Conservation (phyloP, 1,139 yeast species). For the Suhomyces chickasaworum region DNA sequence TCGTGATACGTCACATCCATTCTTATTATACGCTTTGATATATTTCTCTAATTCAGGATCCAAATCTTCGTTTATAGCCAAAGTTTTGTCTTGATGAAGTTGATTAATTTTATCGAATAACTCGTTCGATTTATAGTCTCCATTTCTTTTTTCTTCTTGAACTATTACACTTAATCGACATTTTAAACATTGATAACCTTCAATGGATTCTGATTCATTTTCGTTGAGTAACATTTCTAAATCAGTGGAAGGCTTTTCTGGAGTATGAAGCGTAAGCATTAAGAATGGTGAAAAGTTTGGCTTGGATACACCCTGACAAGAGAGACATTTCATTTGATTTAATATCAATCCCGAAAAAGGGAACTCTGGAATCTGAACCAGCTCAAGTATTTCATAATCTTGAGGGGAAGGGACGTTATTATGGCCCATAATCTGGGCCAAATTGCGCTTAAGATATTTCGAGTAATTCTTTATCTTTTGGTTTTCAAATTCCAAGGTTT, state of each 20-base stretch:
- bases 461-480: conserved; percentile 41
- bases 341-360: conserved; percentile 74
- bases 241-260: conserved; percentile 53
- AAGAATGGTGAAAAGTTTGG: conserved; percentile 64
- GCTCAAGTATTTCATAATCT: conserved; percentile 27
- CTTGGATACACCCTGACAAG: conserved; percentile 65
- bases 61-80: conserved; percentile 66
- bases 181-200: conserved; percentile 75
- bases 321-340: conserved; percentile 68
- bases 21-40: conserved; percentile 46
- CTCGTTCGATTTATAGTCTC: conserved; percentile 2
- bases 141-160: conserved; percentile 19
- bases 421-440: conserved; percentile 13
- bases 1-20: conserved; percentile 46
- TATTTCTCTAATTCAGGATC: conserved; percentile 45
- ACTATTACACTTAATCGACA: conserved; percentile 62
- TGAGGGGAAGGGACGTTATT: conserved; percentile 15
- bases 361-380: conserved; percentile 53
- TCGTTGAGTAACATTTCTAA: conserved; percentile 57
- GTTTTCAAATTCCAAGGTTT: conserved; percentile 73
- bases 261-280: conserved; percentile 75
- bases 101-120: conserved; percentile 20
- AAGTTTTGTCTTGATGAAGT: conserved; percentile 33
- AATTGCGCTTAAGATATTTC: conserved; percentile 12
- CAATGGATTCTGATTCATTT: conserved; percentile 70